Evolutionary conservation across 2,329 filamentous ascomycete species (phyloP).

Genomic region (Calonectria crousiana): DNA sequence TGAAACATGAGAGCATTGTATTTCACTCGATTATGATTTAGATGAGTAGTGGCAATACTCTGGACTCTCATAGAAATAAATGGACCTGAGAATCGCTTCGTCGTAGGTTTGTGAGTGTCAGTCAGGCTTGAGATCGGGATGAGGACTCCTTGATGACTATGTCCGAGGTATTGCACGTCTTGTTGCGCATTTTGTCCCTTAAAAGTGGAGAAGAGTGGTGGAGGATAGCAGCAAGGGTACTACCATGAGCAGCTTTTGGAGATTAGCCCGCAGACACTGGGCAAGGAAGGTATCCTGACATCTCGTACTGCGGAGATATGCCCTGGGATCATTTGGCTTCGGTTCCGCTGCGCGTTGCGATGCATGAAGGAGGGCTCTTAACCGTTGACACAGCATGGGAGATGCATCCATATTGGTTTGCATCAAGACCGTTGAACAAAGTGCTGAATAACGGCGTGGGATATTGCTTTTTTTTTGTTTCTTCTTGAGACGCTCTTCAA

Average conservation of each 20-base stretch:
- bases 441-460: background rate
- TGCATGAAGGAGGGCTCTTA: constrained; percentile 1
- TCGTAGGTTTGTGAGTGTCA: background rate
- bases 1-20: background rate
- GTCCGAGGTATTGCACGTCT: constrained; percentile 13
- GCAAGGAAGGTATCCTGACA: constrained; percentile 8
- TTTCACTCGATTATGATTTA: background rate
- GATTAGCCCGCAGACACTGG: constrained; percentile 16
- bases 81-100: background rate
- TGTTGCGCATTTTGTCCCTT: constrained; percentile 3
- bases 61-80: background rate
- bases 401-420: background rate
- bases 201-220: constrained; percentile 21
- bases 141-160: background rate
- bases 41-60: background rate
- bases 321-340: constrained; percentile 17
- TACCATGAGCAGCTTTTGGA: constrained; percentile 20
- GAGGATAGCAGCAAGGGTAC: constrained; percentile 6
- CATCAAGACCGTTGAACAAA: background rate
- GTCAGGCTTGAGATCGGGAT: background rate
- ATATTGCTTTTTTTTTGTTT: background rate
- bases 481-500: background rate
- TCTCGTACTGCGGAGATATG: constrained; percentile 19
- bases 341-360: constrained; percentile 22
- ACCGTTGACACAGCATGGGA: background rate